These are phyloP conservation scores for Thoreauomyces humboldtii DNA, from an alignment of 192 early-diverging fungal species.

Conservation along the genomic window DNA sequence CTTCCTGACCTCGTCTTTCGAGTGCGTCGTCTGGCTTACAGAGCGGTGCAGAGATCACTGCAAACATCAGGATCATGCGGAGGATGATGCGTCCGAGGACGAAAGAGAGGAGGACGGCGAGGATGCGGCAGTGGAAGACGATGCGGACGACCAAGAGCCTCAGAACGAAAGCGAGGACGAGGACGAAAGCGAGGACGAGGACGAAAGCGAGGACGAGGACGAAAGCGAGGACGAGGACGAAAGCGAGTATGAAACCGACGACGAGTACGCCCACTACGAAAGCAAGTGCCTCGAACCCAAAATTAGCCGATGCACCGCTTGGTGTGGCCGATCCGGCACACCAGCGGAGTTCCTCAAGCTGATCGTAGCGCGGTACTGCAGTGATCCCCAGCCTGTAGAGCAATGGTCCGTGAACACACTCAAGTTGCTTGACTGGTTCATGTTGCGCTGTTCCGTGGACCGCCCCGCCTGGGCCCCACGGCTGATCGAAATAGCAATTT, in stretches of 20 bases:
- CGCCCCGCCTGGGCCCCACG: too few relatives aligned
- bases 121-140: not conserved
- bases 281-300: not conserved
- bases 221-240: not conserved
- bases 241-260: not conserved
- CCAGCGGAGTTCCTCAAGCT: not conserved
- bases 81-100: not conserved
- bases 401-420: too few relatives aligned
- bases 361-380: too few relatives aligned
- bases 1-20: too few relatives aligned
- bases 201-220: not conserved
- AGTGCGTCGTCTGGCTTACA: too few relatives aligned
- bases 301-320: not conserved
- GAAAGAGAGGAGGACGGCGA: not conserved
- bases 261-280: too few relatives aligned
- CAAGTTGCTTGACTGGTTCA: too few relatives aligned
- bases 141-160: not conserved
- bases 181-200: not conserved
- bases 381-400: too few relatives aligned
- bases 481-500: too few relatives aligned
- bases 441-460: too few relatives aligned
- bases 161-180: not conserved
- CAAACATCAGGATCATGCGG: not conserved
- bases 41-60: too few relatives aligned
- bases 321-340: not conserved